Percentiles rank a stretch among this genome's conserved stretches.
phyloP scores from a whole-genome alignment of 202 grass and related monocot genomes.

The Musa balbisiana region DNA sequence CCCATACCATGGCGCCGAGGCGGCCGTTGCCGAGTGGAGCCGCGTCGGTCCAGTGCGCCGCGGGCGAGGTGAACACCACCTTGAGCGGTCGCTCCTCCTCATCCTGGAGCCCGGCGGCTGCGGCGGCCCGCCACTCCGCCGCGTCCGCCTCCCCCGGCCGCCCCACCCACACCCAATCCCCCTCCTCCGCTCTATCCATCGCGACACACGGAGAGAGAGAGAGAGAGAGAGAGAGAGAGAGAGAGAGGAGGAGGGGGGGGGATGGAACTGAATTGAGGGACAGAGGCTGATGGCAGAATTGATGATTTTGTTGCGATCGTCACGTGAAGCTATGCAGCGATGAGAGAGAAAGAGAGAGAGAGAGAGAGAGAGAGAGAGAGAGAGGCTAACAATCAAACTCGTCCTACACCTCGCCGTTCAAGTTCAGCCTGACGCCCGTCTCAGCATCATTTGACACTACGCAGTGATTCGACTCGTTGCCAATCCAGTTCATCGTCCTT shows the following conservation, averaged over 20 bases:
- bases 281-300: no score
- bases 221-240: not conserved
- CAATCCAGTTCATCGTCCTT: no score
- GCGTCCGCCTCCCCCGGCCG: slow-evolving; percentile 46
- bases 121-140: slow-evolving; percentile 14
- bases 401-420: no score
- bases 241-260: not conserved
- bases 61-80: slow-evolving; percentile 55
- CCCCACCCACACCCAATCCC: slow-evolving; percentile 49
- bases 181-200: not conserved
- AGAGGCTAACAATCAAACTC: no score
- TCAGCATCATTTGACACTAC: no score
- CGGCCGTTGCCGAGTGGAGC: slow-evolving; percentile 69
- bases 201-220: not conserved
- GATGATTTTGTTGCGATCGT: no score
- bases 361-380: not conserved
- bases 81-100: slow-evolving; percentile 43
- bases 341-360: not conserved
- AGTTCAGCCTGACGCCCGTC: no score
- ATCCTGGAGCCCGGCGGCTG: not conserved
- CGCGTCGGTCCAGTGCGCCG: slow-evolving; percentile 67
- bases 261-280: not conserved
- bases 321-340: not conserved
- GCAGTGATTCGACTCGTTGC: no score
- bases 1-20: slow-evolving; percentile 81